Evolutionary conservation across 805 yeast genomes (phyloP).

Genomic region (Grigorovia jiainica): DNA sequence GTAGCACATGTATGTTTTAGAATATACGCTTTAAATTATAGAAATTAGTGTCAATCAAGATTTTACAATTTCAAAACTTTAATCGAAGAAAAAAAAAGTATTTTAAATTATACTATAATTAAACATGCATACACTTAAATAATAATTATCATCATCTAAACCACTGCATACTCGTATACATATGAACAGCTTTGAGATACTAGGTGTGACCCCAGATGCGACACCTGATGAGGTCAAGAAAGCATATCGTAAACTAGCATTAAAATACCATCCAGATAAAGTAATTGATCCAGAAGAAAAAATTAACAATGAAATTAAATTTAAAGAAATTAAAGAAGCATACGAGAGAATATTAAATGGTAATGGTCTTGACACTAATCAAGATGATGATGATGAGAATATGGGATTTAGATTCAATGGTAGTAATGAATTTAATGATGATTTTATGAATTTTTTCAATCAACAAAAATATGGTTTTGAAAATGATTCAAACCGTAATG

Average conservation of each 20-base stretch:
- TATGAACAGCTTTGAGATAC: slow-evolving; percentile 41
- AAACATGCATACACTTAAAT: too few species aligned
- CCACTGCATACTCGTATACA: too few species aligned
- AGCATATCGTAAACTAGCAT: slow-evolving; percentile 79
- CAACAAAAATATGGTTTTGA: neutral
- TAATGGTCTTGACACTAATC: slow-evolving; percentile 34
- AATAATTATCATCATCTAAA: too few species aligned
- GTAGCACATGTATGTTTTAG: too few species aligned
- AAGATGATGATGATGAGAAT: neutral
- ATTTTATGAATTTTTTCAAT: slow-evolving; percentile 64
- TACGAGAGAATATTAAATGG: slow-evolving; percentile 77
- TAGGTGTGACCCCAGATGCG: slow-evolving; percentile 63
- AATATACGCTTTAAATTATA: too few species aligned
- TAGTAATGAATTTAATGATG: slow-evolving; percentile 46
- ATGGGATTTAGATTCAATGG: neutral
- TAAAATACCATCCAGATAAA: slow-evolving; percentile 84
- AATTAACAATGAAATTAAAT: slow-evolving; percentile 61
- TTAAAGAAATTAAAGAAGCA: slow-evolving; percentile 79
- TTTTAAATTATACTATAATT: too few species aligned
- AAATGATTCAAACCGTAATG: neutral
- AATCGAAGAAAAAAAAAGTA: too few species aligned
- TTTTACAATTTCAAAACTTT: too few species aligned
- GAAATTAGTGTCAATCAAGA: too few species aligned
- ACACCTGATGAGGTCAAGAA: slow-evolving; percentile 62
- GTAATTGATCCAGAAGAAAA: slow-evolving; percentile 53